phyloP scores from a whole-genome alignment of 768 basidiomycete genomes.

The Mrakia blollopis region DNA sequence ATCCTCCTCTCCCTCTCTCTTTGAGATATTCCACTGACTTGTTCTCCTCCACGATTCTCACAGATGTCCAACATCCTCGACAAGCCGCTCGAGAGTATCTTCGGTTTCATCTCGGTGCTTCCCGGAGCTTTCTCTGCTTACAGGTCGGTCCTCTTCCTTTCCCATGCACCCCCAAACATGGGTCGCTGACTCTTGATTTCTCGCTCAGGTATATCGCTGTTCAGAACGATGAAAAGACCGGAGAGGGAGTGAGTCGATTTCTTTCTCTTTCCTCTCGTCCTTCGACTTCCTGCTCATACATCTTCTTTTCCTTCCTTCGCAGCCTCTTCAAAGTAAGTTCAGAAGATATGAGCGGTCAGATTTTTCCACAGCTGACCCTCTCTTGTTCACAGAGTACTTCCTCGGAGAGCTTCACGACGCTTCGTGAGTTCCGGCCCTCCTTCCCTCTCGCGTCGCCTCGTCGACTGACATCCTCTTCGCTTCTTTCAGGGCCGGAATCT shows the following conservation, averaged over 20 bases:
- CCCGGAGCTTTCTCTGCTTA: conserved; percentile 33
- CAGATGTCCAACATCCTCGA: conserved; percentile 65
- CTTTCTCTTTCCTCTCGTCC: conserved; percentile 53
- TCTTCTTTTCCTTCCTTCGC: conserved; percentile 38
- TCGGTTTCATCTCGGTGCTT: conserved; percentile 51
- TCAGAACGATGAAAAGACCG: conserved; percentile 45
- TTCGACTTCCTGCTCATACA: conserved; percentile 82
- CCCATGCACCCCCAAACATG: too few species aligned
- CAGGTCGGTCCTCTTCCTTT: background rate
- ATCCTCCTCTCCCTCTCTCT: too few species aligned
- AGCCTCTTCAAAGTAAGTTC: conserved; percentile 7
- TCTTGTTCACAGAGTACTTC: conserved; percentile 78
- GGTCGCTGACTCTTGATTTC: too few species aligned
- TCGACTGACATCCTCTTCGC: conserved; percentile 41
- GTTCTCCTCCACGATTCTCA: too few species aligned
- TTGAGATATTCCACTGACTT: too few species aligned
- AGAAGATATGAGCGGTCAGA: too few species aligned
- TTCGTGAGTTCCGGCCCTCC: conserved; percentile 38
- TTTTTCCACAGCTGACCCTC: conserved; percentile 50
- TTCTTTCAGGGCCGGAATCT: conserved; percentile 75
- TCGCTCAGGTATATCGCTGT: conserved; percentile 70
- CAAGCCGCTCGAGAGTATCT: conserved; percentile 58
- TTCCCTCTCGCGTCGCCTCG: conserved; percentile 19
- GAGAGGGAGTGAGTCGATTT: conserved; percentile 30
- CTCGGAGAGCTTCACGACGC: conserved; percentile 75